phyloP scores from a whole-genome alignment of 345 rosid species.

The Aquilaria malaccensis region DNA sequence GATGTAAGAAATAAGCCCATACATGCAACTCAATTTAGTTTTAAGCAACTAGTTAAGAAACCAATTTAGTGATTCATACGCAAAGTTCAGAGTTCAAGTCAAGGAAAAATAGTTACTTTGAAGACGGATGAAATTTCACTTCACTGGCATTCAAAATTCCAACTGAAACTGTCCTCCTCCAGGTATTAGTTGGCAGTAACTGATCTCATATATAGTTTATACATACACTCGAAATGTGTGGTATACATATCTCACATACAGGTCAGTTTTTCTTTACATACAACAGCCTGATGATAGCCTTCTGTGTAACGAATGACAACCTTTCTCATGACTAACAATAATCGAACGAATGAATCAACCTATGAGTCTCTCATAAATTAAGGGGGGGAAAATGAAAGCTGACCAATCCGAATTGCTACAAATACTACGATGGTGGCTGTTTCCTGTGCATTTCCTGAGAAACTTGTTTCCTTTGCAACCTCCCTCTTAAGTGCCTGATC shows the following conservation, averaged over 20 bases:
- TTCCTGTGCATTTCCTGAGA: conserved; percentile 27
- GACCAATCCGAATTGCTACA: conserved; percentile 17
- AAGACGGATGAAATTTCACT: too few relatives aligned
- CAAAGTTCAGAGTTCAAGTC: too few relatives aligned
- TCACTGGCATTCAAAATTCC: too few relatives aligned
- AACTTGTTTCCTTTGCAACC: conserved; percentile 57
- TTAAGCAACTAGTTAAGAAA: too few relatives aligned
- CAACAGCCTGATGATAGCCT: conserved; percentile 24
- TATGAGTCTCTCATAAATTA: neutral
- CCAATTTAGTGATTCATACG: too few relatives aligned
- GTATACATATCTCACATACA: conserved; percentile 13
- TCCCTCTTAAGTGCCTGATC: conserved; percentile 68
- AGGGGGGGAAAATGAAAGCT: conserved; percentile 4
- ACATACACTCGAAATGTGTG: too few relatives aligned
- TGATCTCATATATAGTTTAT: too few relatives aligned
- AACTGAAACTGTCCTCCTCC: too few relatives aligned
- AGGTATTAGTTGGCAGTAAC: too few relatives aligned
- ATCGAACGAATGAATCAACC: conserved; percentile 22
- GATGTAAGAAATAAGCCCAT: too few relatives aligned
- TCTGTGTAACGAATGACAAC: conserved; percentile 25
- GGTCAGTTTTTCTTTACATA: conserved; percentile 24
- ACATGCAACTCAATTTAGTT: too few relatives aligned
- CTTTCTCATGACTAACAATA: conserved; percentile 17
- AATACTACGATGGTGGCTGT: conserved; percentile 31
- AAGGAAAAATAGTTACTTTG: too few relatives aligned